Base-by-base conservation (phyloP, 1,139 yeast species). In the Blastobotrys capitulatus region DNA sequence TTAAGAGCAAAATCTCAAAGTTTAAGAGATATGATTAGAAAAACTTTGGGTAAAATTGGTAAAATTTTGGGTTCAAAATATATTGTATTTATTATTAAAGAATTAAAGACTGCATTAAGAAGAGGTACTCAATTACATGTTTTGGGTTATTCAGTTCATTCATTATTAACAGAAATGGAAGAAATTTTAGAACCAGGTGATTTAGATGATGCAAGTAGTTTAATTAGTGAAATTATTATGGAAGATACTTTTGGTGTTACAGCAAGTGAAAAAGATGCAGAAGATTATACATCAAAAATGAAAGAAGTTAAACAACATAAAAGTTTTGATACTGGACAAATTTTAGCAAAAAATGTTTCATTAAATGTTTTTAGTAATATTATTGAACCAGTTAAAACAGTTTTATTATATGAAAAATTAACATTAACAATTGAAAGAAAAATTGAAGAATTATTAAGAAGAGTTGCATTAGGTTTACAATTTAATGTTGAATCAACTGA, bases 101-200 rank as follows among this genome's bases (percentile, higher is more conserved):
- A 92, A 63, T 75, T 94, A 61, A 82, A 79, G 55, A 70, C 84
- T 20, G 94, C 97, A 0, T 73, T 92, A 50, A 77, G 85, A 8
- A 77, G 95, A 61, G 98, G 98, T 39, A 87, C 96, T 8, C 98
- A 94, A 64, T 79, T 89, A 50, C 99, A 94, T 68, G 90, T 94
- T 52, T 77, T 94, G 61, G 89, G 97, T 62, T 92, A 74, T 67
- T 87, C 97, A 0, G 79, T 87, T 12, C 96, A 92, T 65, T 74
- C 82, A 42, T 69, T 92, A 42, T 69, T 92, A 50, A 77, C 77
- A 2, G 75, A 79, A 19, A 69, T 88, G 55, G 61, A 66, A 6
- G 73, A 70, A 3, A 59, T 57, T 1, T 66, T 89, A 44, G 54
- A 64, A 1, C 86, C 79, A 53, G 95, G 96, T 6, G 95, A 86